Evolutionary conservation across 768 basidiomycete species (phyloP).

Genomic region (Termitomyces sp.): DNA sequence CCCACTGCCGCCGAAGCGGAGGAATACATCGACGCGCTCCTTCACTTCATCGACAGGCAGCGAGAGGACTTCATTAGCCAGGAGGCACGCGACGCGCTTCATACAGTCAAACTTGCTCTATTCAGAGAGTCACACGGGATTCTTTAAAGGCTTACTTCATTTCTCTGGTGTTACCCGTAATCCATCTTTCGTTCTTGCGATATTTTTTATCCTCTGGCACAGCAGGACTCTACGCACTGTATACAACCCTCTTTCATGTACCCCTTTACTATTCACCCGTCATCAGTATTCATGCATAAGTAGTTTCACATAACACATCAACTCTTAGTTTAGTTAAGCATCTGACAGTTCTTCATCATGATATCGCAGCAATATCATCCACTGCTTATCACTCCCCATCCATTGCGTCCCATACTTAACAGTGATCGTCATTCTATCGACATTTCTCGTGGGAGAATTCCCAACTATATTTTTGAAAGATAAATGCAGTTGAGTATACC

Average conservation of each 20-base stretch:
- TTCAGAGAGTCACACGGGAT: conserved; percentile 22
- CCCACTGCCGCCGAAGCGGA: conserved; percentile 48
- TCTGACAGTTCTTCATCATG: not conserved
- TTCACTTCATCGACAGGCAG: conserved; percentile 42
- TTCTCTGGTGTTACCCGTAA: not conserved
- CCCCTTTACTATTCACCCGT: not conserved
- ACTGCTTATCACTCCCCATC: not conserved
- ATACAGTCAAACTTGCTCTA: conserved; percentile 45
- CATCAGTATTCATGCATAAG: not conserved
- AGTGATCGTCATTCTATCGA: not conserved
- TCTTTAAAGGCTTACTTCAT: not conserved
- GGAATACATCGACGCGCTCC: conserved; percentile 47
- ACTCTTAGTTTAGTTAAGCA: not conserved
- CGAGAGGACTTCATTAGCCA: conserved; percentile 22
- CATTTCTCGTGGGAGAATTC: not conserved
- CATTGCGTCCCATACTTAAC: not conserved
- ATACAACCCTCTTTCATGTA: not conserved
- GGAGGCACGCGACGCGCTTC: conserved; percentile 35
- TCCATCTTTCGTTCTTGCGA: not conserved
- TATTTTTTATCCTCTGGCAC: not conserved
- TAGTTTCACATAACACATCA: not conserved
- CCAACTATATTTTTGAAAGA: not conserved
- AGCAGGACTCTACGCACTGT: conserved; percentile 3
- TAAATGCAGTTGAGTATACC: not conserved
- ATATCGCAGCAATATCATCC: not conserved